phyloP scores from a whole-genome alignment of 108 stramenopile genomes.

The Cyclotella choctawhatcheeana region DNA sequence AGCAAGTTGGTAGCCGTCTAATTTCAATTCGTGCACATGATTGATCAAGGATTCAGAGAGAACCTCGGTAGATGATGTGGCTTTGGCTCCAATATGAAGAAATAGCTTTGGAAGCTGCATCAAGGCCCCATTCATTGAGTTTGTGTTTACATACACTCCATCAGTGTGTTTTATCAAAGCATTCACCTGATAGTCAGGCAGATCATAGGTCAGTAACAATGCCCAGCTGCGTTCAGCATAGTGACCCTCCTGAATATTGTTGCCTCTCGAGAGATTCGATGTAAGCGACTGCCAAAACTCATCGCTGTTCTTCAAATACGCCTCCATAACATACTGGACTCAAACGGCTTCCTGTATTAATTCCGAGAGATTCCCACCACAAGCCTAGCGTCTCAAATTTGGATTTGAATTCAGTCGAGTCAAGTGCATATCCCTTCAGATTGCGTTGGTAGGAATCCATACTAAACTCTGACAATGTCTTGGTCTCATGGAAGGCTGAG shows the following conservation, averaged over 20 bases:
- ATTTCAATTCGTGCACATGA: neutral
- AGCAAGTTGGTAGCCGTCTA: conserved; percentile 18
- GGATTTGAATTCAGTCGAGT: conserved; percentile 39
- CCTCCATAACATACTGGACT: conserved; percentile 51
- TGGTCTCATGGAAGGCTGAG: conserved; percentile 33
- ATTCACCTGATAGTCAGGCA: conserved; percentile 18
- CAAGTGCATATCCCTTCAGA: conserved; percentile 6
- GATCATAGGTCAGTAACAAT: conserved; percentile 29
- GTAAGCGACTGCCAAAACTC: conserved; percentile 26
- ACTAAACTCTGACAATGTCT: conserved; percentile 5
- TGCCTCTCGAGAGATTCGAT: conserved; percentile 28
- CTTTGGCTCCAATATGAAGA: conserved; percentile 23
- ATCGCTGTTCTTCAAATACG: conserved; percentile 14
- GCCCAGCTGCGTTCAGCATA: conserved; percentile 58
- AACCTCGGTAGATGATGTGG: conserved; percentile 19
- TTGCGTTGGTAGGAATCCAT: conserved; percentile 19
- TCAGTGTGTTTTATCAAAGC: conserved; percentile 17
- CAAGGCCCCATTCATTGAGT: conserved; percentile 22
- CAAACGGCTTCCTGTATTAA: conserved; percentile 7
- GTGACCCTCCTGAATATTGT: conserved; percentile 63
- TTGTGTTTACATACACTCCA: conserved; percentile 16
- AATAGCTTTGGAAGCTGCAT: conserved; percentile 9
- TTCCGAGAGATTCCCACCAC: conserved; percentile 31
- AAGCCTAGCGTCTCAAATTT: conserved; percentile 30
- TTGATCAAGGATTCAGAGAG: conserved; percentile 9